Percentiles rank a stretch among this genome's conserved stretches.
Evolutionary conservation across 2,329 filamentous ascomycete genomes (phyloP).

Genomic region (Rhexocercosporidium sp.): DNA sequence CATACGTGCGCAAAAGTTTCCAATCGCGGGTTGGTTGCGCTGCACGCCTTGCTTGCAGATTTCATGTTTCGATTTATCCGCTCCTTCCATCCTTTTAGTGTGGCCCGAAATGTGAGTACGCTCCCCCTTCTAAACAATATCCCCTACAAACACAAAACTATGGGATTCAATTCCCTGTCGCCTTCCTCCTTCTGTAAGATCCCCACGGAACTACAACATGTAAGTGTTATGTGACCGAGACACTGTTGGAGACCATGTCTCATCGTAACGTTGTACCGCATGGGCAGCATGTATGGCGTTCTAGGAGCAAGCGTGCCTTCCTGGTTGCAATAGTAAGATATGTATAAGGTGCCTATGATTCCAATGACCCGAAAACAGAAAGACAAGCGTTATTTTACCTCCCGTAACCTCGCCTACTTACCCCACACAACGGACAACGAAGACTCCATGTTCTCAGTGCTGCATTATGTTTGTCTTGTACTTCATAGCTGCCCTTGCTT

Average conservation of each 20-base stretch:
- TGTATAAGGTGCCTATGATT: neutral
- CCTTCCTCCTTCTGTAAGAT: neutral
- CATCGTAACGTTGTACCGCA: neutral
- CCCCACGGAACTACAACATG: neutral
- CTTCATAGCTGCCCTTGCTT: slow-evolving; percentile 2
- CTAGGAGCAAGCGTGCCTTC: neutral
- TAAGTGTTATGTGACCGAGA: neutral
- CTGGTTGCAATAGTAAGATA: no score
- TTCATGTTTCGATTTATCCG: neutral
- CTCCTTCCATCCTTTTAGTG: neutral
- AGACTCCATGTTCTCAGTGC: neutral
- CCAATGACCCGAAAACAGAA: neutral
- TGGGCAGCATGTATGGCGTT: neutral
- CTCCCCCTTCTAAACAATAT: neutral
- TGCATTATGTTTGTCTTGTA: neutral
- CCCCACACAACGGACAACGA: neutral
- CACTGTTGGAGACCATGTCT: neutral
- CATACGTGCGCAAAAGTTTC: neutral
- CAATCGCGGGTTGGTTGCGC: neutral
- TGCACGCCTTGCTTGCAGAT: neutral
- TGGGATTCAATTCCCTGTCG: neutral
- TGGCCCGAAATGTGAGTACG: neutral
- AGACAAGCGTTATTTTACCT: neutral
- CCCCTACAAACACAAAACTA: neutral
- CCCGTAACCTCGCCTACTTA: neutral